Evolutionary conservation across 106 monocot species (phyloP).

Genomic region (Dendrobium nobile): DNA sequence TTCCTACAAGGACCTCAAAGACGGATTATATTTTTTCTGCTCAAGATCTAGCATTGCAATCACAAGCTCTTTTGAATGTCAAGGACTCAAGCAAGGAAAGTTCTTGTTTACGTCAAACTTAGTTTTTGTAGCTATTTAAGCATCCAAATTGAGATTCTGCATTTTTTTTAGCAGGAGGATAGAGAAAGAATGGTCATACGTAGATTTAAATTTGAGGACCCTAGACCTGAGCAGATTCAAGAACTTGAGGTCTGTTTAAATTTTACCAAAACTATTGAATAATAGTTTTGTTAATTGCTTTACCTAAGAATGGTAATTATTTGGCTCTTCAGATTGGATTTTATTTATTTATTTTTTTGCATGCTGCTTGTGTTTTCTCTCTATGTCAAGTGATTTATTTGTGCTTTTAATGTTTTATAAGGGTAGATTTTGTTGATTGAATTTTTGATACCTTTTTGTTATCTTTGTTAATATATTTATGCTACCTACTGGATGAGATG

Average conservation of each 20-base stretch:
- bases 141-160: neutral
- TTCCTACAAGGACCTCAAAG: conserved; percentile 55
- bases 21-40: conserved; percentile 48
- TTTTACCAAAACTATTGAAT: neutral
- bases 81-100: conserved; percentile 92
- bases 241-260: conserved; percentile 73
- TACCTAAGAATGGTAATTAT: neutral
- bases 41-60: conserved; percentile 85
- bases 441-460: neutral
- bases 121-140: neutral
- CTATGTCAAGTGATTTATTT: neutral
- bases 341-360: neutral
- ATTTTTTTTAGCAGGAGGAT: conserved; percentile 63
- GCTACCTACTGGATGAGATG: neutral
- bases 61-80: conserved; percentile 85
- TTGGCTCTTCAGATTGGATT: neutral
- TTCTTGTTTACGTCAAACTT: neutral
- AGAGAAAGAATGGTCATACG: conserved; percentile 73
- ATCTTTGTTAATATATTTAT: neutral
- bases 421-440: neutral
- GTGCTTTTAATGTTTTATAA: neutral
- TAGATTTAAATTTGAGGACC: conserved; percentile 95
- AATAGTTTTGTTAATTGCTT: neutral
- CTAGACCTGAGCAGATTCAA: conserved; percentile 91
- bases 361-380: neutral